Evolutionary conservation across 202 grass and related monocot genomes (phyloP), one percentile per base, ranked within the genome.

Genomic region (Bolboschoenoplectus hybrid): DNA sequence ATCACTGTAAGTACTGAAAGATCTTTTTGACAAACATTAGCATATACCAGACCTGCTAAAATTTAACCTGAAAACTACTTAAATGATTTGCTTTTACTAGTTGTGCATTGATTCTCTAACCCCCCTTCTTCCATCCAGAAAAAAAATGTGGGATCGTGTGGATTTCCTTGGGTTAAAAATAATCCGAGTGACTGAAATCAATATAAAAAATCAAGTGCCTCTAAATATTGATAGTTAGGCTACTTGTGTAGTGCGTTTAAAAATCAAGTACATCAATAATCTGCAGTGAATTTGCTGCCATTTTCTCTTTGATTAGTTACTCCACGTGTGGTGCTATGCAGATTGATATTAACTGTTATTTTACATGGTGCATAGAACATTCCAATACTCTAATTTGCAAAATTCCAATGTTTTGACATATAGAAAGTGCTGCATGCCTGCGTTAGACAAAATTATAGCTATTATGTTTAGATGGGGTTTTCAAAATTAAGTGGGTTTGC

Each of bases 161-260:
- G 26, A 26, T 26, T 26, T 26, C 26, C 26, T 26, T 26, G 26
- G 26, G 26, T 26, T 26, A 26, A 26, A 26, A 26, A 26, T 26
- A 26, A 26, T 26, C 26, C 26, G 26, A 26, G 26, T 26, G 26
- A 26, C 26, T 26, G 26, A 26, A 26, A 26, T 26, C 26, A 0
- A 26, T 26, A 26, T 26, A 26, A 26, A 26, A 70, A 44, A 43
- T 44, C 14, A 70, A 70, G 13, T 45, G 40, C 40, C 40, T n/a
- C 67, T 70, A 45, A 67, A 70, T 70, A 70, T 70, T 44, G 26
- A 45, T 70, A 44, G 67, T 43, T 70, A 70, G 14, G 67, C 40
- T 1, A 9, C 40, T 70, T 70, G 55, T 70, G 55, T 58, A 58
- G 13, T 58, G 5, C 55, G 5, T 58, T 14, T 58, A 58, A 56